A percentile compares a stretch with the other conserved stretches of the same genome.
These are phyloP conservation scores for Dissoconium aciculare DNA, from an alignment of 2,329 filamentous ascomycete genomes.

Conservation along the genomic window DNA sequence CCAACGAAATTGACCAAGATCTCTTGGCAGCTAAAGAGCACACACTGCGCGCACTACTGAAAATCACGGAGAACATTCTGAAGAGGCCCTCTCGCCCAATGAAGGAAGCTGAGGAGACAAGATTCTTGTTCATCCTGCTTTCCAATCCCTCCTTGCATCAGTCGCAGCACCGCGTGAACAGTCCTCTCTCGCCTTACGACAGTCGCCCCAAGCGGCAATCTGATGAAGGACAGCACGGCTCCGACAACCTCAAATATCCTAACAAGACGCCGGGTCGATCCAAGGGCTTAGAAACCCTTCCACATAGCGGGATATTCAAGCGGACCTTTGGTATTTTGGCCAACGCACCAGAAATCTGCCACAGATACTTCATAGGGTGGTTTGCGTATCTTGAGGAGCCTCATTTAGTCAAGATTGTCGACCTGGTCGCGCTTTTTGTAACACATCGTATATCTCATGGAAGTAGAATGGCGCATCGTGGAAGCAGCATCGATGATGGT, in stretches of 20 bases:
- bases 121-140: slow-evolving; percentile 65
- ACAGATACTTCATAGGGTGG: slow-evolving; percentile 65
- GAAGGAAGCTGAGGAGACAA: slow-evolving; percentile 51
- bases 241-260: too few relatives aligned
- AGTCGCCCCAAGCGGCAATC: too few relatives aligned
- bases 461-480: slow-evolving; percentile 49
- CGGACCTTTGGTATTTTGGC: slow-evolving; percentile 67
- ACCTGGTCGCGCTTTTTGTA: slow-evolving; percentile 63
- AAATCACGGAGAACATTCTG: slow-evolving; percentile 61
- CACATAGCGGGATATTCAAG: slow-evolving; percentile 74
- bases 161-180: too few relatives aligned
- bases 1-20: slow-evolving; percentile 35
- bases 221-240: too few relatives aligned
- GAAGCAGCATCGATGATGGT: slow-evolving; percentile 43
- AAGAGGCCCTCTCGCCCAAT: slow-evolving; percentile 63
- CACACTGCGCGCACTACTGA: slow-evolving; percentile 54
- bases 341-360: slow-evolving; percentile 59
- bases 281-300: too few relatives aligned
- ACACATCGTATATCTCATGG: slow-evolving; percentile 64
- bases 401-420: slow-evolving; percentile 59
- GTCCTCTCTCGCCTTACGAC: too few relatives aligned
- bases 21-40: slow-evolving; percentile 51
- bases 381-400: slow-evolving; percentile 53
- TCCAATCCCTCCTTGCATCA: slow-evolving; percentile 63
- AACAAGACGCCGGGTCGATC: too few relatives aligned